Evolutionary conservation across 2,329 filamentous ascomycete genomes (phyloP).

Genomic region (Aspergillus transmontanensis): DNA sequence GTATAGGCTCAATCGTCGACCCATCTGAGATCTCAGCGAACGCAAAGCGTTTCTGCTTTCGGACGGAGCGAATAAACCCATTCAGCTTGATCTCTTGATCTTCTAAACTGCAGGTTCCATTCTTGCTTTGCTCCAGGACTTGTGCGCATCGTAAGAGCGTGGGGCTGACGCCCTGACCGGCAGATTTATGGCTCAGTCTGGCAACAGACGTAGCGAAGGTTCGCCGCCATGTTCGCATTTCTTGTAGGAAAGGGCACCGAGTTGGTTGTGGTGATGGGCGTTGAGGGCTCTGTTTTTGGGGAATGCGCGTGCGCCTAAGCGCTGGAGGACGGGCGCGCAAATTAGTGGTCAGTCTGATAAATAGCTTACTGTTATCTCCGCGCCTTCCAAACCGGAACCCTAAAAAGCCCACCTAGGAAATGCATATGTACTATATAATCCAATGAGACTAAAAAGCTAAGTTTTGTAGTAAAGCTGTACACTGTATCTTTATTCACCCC

Average conservation of each 20-base stretch:
- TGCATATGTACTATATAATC: neutral
- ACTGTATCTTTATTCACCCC: no score
- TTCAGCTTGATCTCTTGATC: constrained; percentile 60
- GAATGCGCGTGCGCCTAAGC: constrained; percentile 1
- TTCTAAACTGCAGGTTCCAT: constrained; percentile 33
- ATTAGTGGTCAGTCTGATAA: constrained; percentile 25
- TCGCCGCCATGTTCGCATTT: constrained; percentile 46
- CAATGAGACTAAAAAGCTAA: no score
- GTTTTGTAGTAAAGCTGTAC: no score
- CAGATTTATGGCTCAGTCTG: constrained; percentile 31
- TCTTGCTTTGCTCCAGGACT: constrained; percentile 36
- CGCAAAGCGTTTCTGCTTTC: constrained; percentile 79
- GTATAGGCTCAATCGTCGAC: constrained; percentile 74
- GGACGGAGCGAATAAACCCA: constrained; percentile 81
- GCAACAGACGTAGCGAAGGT: constrained; percentile 39
- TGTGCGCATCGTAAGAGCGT: constrained; percentile 40
- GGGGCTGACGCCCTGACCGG: constrained; percentile 19
- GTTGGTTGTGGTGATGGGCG: constrained; percentile 6
- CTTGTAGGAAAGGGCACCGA: constrained; percentile 20
- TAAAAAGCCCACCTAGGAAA: neutral
- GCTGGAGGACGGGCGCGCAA: constrained; percentile 15
- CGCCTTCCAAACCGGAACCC: neutral
- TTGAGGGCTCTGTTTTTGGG: neutral
- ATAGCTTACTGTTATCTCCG: neutral
- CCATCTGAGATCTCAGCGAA: constrained; percentile 90